Conservation (phyloP, 2,329 filamentous ascomycete species). For the Fusarium mangiferae region DNA sequence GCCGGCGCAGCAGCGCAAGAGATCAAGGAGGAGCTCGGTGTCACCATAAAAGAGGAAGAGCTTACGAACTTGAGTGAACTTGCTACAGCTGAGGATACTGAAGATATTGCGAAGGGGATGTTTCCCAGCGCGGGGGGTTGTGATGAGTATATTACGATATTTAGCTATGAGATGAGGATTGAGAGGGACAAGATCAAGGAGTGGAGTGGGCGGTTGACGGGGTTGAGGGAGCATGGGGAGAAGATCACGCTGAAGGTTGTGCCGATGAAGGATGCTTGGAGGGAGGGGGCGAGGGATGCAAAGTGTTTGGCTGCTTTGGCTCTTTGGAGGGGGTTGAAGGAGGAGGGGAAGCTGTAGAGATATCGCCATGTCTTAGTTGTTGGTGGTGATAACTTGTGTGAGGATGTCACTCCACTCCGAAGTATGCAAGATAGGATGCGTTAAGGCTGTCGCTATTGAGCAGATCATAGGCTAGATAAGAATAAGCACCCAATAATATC, state of each 20-base stretch:
- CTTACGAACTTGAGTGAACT: slow-evolving; percentile 64
- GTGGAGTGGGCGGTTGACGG: slow-evolving; percentile 68
- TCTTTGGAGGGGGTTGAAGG: slow-evolving; percentile 65
- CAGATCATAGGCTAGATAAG: not conserved
- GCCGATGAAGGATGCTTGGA: slow-evolving; percentile 66
- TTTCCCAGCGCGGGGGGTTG: slow-evolving; percentile 69
- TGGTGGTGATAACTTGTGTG: not conserved
- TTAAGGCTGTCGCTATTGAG: not conserved
- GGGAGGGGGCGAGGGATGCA: slow-evolving; percentile 65
- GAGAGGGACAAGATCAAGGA: slow-evolving; percentile 60
- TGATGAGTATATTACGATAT: slow-evolving; percentile 70
- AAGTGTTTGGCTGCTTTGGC: slow-evolving; percentile 70
- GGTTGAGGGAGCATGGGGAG: slow-evolving; percentile 67
- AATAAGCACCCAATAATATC: no score
- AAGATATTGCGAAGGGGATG: slow-evolving; percentile 59
- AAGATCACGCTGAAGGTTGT: slow-evolving; percentile 71
- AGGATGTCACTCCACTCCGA: not conserved
- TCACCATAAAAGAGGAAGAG: slow-evolving; percentile 60
- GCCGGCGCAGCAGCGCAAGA: slow-evolving; percentile 68
- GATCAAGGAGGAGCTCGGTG: slow-evolving; percentile 68
- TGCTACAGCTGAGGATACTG: slow-evolving; percentile 48
- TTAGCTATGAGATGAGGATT: slow-evolving; percentile 64
- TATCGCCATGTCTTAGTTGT: not conserved
- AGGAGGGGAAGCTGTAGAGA: slow-evolving; percentile 54
- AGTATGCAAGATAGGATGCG: not conserved